Percentiles rank a stretch among this genome's conserved stretches.
phyloP scores from a whole-genome alignment of 306 rosid genomes.

The Fragaria vesca region DNA sequence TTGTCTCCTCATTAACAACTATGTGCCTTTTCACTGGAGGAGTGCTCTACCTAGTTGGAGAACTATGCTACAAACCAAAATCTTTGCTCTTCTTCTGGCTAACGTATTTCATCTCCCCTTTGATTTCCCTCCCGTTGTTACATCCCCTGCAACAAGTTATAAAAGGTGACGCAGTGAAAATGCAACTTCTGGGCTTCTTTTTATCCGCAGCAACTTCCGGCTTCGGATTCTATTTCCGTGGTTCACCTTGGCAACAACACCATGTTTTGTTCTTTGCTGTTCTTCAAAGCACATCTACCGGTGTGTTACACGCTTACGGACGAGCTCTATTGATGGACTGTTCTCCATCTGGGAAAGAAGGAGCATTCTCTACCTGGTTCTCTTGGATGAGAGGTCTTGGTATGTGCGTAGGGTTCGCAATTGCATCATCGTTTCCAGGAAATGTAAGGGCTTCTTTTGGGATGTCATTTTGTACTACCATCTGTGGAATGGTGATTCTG shows the following conservation, averaged over 20 bases:
- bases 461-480: conserved; percentile 50
- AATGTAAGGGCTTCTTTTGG: conserved; percentile 46
- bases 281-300: conserved; percentile 57
- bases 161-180: conserved; percentile 52
- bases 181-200: conserved; percentile 75
- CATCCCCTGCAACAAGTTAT: conserved; percentile 59
- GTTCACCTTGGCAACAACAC: conserved; percentile 41
- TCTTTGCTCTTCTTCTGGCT: conserved; percentile 61
- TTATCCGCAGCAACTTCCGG: conserved; percentile 50
- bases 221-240: conserved; percentile 48
- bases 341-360: conserved; percentile 70
- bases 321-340: conserved; percentile 66
- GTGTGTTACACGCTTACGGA: conserved; percentile 64
- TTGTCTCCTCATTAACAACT: conserved; percentile 62
- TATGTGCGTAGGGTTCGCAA: conserved; percentile 50
- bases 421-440: conserved; percentile 44
- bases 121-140: conserved; percentile 56
- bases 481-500: conserved; percentile 47
- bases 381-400: conserved; percentile 64
- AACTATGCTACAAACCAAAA: conserved; percentile 57
- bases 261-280: conserved; percentile 44
- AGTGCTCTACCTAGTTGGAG: conserved; percentile 60
- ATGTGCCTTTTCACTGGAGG: conserved; percentile 74
- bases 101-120: conserved; percentile 68
- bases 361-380: conserved; percentile 67